Base-by-base conservation (phyloP, 208 protist species). In the Acanthamoeba lenticulata region DNA sequence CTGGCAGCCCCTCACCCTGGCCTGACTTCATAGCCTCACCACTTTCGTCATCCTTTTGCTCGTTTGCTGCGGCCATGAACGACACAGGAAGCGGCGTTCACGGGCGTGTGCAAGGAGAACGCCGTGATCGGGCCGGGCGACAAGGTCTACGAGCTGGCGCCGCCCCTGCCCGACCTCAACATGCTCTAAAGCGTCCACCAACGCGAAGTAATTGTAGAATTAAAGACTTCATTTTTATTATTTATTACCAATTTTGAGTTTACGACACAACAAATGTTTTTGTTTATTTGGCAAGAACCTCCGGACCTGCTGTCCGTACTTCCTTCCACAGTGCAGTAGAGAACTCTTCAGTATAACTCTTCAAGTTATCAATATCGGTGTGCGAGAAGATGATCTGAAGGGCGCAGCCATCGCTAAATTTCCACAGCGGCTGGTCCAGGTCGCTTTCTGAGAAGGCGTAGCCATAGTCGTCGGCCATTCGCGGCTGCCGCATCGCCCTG, bases 121-220 rank as follows among this genome's bases (percentile, higher is more conserved):
- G 17, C 81, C 19, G 49, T 57, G 19, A 90, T 42, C 24, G 34
- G 52, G 1, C 27, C 38, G 32, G 81, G 81, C 29, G 81, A 65
- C 38, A 65, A 65, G 49, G 81, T 90, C 13, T 90, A 40, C 52
- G 81, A 90, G 24, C 44, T 90, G 11, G 81, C 81, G 11, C 81
- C 81, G n/a, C 4, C 81, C 29, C 17, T 42, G 44, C 81, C 81
- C 32, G 81, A 90, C 49, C 52, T 67, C 38, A 90, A 90, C 21
- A 47, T 90, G 42, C 40, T 83, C 0, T 83, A 42, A 69, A 52
- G 45, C 45, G 45, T n/a, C n/a, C n/a, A n/a, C n/a, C n/a, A n/a
- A n/a, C n/a, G n/a, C n/a, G n/a, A n/a, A n/a, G n/a, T n/a, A n/a
- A n/a, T n/a, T n/a, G n/a, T n/a, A n/a, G n/a, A n/a, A n/a, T n/a